Conservation (phyloP, 768 basidiomycete genomes). For the Amanita pallidorosea region DNA sequence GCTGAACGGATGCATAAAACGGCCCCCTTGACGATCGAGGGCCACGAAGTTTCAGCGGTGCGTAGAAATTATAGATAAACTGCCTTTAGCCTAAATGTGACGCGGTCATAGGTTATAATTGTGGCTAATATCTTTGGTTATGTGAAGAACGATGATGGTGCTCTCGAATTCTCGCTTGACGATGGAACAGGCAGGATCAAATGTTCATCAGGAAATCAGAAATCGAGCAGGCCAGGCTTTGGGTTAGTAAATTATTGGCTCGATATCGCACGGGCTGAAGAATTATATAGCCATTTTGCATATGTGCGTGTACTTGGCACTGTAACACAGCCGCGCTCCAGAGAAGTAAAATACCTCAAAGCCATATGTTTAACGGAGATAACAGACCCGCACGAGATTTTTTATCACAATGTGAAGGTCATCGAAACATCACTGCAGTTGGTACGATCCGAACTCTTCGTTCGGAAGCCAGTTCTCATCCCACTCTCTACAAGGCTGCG, state of each 20-base stretch:
- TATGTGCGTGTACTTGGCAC: constrained; percentile 15
- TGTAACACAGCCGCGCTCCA: constrained; percentile 10
- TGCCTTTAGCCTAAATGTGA: neutral
- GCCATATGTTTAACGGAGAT: constrained; percentile 11
- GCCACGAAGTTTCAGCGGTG: neutral
- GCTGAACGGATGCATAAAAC: constrained; percentile 3
- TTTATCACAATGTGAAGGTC: constrained; percentile 15
- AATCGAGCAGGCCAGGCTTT: constrained; percentile 1
- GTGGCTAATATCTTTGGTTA: constrained; percentile 2
- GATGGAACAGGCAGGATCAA: constrained; percentile 21
- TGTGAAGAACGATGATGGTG: neutral
- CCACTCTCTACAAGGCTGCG: neutral
- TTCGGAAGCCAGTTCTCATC: neutral
- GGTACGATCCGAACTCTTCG: constrained; percentile 5
- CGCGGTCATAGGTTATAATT: neutral
- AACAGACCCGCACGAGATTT: constrained; percentile 16
- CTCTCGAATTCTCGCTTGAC: constrained; percentile 11
- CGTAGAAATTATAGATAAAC: neutral
- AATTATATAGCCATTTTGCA: constrained; percentile 6
- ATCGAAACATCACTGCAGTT: constrained; percentile 14
- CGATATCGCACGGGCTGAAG: neutral
- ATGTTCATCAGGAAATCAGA: neutral
- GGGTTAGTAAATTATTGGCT: constrained; percentile 8
- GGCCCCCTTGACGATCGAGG: neutral
- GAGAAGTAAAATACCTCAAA: constrained; percentile 12